These are phyloP conservation scores for Cordyceps cicadae DNA, from an alignment of 2,329 filamentous ascomycete species.

Conservation along the genomic window DNA sequence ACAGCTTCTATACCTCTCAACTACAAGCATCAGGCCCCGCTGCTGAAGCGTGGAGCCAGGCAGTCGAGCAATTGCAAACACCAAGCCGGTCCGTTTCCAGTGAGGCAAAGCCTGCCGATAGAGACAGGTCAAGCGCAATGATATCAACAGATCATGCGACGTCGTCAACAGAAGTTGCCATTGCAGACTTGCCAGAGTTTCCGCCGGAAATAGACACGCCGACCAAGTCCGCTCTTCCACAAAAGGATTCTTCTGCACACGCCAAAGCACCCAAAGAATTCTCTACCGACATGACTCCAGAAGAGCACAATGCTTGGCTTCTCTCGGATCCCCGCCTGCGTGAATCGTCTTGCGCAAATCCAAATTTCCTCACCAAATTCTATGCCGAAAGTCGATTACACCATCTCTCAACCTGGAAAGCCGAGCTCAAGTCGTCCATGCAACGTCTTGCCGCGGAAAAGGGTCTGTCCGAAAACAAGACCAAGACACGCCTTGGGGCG, in stretches of 20 bases:
- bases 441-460: conserved; percentile 72
- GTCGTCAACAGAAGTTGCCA: not conserved
- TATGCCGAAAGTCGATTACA: conserved; percentile 93
- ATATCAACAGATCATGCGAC: not conserved
- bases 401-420: conserved; percentile 94
- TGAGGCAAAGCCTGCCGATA: not conserved
- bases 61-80: conserved; percentile 21
- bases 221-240: not conserved
- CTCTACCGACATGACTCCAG: conserved; percentile 67
- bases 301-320: conserved; percentile 84
- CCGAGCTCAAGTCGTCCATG: conserved; percentile 81
- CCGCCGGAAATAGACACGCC: not conserved
- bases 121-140: conserved; percentile 12
- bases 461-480: conserved; percentile 31
- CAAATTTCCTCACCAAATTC: conserved; percentile 87
- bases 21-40: conserved; percentile 37
- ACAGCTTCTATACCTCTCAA: conserved; percentile 75
- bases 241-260: too few species aligned
- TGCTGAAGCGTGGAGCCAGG: conserved; percentile 22
- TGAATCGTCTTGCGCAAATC: conserved; percentile 86
- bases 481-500: conserved; percentile 50
- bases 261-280: conserved; percentile 9
- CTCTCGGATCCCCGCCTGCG: conserved; percentile 77
- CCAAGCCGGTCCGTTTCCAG: conserved; percentile 12
- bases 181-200: conserved; percentile 13